Evolutionary conservation across 2,329 filamentous ascomycete species (phyloP), one percentile per base, ranked within the genome.

Genomic region (Hypomyces rosellus): DNA sequence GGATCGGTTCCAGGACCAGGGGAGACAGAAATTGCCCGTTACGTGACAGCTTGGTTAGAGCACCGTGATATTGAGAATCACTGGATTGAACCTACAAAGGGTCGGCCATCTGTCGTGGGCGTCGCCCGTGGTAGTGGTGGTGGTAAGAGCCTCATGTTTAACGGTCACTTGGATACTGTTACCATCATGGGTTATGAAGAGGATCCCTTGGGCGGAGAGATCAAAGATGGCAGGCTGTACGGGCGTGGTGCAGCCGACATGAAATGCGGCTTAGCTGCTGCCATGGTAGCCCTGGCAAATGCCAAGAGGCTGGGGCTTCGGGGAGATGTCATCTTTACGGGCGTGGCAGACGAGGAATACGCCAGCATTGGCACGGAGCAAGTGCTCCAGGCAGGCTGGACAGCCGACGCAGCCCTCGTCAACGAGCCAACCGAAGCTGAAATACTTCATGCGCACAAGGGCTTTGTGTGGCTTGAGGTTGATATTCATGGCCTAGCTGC

Each of bases 121-220:
- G 62, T 78, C 1, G 63, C 70, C 1, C 68, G 70, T 3, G 77
- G 77, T 2, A 65, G 61, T 0, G 75, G 75, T 0, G 69, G 65
- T 1, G 76, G 74, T 5, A 73, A 72, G 50, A 73, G 63, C 1
- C 57, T 79, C 5, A 77, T 79, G 70, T 62, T 80, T 38, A 78
- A 79, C 20, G 75, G 76, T 0, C 76, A 80, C 51, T 68, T 74
- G 1, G 76, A 80, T 48, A 80, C 76, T 0, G 76, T 79, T 5
- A 78, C 70, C 5, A 55, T 73, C 0, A 56, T 64, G 5, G 74
- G 73, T 2, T 78, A 79, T 50, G 70, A 72, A 1, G 65, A 62
- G 2, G 67, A 78, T 37, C 65, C 74, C 0, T 57, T 79, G 1
- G 70, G 69, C 9, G 76, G 75, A 2, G 55, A 64, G 7, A 60